Conservation (phyloP, 2,329 filamentous ascomycete genomes). For the Diaporthe sp. region DNA sequence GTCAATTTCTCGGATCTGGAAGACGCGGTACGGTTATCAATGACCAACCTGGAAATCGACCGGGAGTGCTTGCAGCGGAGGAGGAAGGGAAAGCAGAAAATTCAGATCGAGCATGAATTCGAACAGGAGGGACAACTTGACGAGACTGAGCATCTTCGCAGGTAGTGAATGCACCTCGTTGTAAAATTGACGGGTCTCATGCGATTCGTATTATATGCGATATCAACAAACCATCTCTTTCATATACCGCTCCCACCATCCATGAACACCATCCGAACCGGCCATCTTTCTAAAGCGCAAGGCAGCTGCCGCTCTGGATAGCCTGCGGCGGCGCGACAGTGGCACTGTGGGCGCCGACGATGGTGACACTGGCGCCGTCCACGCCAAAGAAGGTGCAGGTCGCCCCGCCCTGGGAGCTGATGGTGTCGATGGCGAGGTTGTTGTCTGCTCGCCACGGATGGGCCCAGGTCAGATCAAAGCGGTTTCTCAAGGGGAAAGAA, state of each 20-base stretch:
- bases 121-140: too few species aligned
- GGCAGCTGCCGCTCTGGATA: conserved; percentile 27
- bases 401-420: conserved; percentile 23
- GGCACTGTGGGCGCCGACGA: conserved; percentile 14
- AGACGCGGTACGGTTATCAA: conserved; percentile 46
- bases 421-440: conserved; percentile 27
- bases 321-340: conserved; percentile 27
- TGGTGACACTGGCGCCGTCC: conserved; percentile 5
- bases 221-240: background rate
- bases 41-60: too few species aligned
- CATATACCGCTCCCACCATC: background rate
- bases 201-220: too few species aligned
- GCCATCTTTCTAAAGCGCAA: background rate
- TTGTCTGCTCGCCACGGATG: conserved; percentile 1
- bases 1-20: conserved; percentile 52
- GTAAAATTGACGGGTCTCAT: background rate
- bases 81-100: too few species aligned
- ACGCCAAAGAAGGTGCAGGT: conserved; percentile 7
- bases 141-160: too few species aligned
- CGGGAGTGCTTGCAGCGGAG: too few species aligned
- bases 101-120: too few species aligned
- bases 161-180: too few species aligned
- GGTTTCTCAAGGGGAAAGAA: too few species aligned
- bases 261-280: background rate
- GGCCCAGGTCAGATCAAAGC: background rate